Base-by-base conservation (phyloP, 2,329 filamentous ascomycete genomes). In the Aspergillus sp. region DNA sequence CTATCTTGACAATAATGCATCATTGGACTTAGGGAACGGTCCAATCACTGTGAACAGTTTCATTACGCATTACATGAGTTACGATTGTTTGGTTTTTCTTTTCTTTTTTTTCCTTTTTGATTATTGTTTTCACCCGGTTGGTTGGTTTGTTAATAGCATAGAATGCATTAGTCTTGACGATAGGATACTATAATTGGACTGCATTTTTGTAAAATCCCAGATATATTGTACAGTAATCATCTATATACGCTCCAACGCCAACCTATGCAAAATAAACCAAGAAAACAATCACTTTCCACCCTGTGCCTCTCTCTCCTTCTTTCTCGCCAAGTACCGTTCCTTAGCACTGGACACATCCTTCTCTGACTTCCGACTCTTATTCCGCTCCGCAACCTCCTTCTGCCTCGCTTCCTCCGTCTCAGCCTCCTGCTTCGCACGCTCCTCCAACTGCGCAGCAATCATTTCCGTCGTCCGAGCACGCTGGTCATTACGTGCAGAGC, bases 271-370 rank as follows among this genome's bases (percentile, higher is more conserved):
- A 25, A 25, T 10, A 32, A 17, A 32, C 13, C 2, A 32, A 33
- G 3, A 13, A 22, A 15, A 41, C 15, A 41, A 20, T 10, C n/a
- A 19, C 22, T 60, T 59, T 10, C 56, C 58, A 30, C 62, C 62
- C 9, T 39, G 37, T n/a, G 64, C 64, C 46, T 70, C 70, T 49
- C 66, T 62, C 51, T 82, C 80, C 51, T 67, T 74, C 69, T 83
- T 83, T 53, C 81, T 68, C 45, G 80, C 77, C 57, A 84, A 61
- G 59, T 81, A 84, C 41, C 81, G 70, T 61, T 83, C 81, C 56
- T 75, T 79, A 3, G 81, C 81, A 59, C 79, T 79, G 50, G 72
- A 75, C 35, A 84, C 78, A 49, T 83, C 80, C 10, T 60, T 64
- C 25, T 74, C 71, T 1, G 78, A 81, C 69, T 83, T 82, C 53